phyloP scores from a whole-genome alignment of 352 stramenopile species.

The Thalassiosira delicatula region DNA sequence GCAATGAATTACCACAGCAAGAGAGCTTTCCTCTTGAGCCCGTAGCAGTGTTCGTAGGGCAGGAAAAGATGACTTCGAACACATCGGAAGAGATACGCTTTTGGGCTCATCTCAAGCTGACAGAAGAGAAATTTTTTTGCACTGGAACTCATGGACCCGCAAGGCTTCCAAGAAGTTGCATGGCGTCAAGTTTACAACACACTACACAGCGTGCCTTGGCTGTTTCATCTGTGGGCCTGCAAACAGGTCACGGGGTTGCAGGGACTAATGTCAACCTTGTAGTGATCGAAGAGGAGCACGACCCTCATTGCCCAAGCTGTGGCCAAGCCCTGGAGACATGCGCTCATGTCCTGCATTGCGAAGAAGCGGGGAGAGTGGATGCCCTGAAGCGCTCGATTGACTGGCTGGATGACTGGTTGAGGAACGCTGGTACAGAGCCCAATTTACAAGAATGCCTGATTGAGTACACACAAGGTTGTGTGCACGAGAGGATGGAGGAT shows the following conservation, averaged over 20 bases:
- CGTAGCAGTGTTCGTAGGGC: not conserved
- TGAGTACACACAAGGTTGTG: not conserved
- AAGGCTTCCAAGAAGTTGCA: not conserved
- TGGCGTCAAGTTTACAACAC: not conserved
- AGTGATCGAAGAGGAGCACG: not conserved
- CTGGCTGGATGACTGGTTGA: slow-evolving; percentile 24
- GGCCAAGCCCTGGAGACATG: not conserved
- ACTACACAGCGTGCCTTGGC: not conserved
- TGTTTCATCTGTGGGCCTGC: not conserved
- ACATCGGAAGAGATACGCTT: not conserved
- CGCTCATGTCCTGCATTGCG: slow-evolving; percentile 6
- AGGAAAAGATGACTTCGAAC: slow-evolving; percentile 7
- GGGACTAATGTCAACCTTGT: slow-evolving; percentile 10
- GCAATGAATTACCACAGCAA: not conserved
- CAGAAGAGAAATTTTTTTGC: not conserved
- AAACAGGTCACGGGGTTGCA: slow-evolving; percentile 10
- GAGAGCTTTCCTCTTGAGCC: slow-evolving; percentile 5
- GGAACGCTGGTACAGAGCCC: slow-evolving; percentile 1
- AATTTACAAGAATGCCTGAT: not conserved
- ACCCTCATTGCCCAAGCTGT: slow-evolving; percentile 18
- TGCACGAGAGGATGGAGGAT: not conserved
- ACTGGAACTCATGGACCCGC: not conserved
- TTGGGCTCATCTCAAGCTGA: slow-evolving; percentile 5
- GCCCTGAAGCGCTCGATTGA: not conserved
- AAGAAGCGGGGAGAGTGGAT: slow-evolving; percentile 11